Conservation (phyloP, 1,139 yeast genomes). For the Hanseniaspora sp. region DNA sequence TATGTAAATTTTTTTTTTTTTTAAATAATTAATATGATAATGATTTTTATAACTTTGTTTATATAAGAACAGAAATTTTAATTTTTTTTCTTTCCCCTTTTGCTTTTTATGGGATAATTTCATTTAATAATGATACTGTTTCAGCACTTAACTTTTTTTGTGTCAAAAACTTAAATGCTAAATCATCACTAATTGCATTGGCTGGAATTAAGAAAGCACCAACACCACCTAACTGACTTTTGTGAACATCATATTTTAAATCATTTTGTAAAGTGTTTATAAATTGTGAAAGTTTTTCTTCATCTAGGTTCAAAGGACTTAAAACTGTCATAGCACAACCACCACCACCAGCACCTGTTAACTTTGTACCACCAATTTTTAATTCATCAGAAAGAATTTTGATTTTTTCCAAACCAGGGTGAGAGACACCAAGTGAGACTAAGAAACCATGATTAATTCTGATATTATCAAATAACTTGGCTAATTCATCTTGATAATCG, state of each 20-base stretch:
- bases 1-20: slow-evolving; percentile 36
- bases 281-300: slow-evolving; percentile 30
- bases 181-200: neutral
- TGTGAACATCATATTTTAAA: slow-evolving; percentile 64
- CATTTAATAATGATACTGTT: neutral
- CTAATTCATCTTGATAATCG: slow-evolving; percentile 28
- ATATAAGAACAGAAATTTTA: neutral
- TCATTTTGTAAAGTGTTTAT: slow-evolving; percentile 30
- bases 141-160: neutral
- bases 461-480: slow-evolving; percentile 50
- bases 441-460: slow-evolving; percentile 80
- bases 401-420: slow-evolving; percentile 70
- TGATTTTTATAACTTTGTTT: neutral
- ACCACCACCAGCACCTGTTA: slow-evolving; percentile 99
- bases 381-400: slow-evolving; percentile 51
- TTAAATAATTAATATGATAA: no score
- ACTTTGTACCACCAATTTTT: slow-evolving; percentile 72
- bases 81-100: neutral
- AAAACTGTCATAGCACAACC: slow-evolving; percentile 92
- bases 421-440: slow-evolving; percentile 82
- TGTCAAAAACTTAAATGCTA: neutral
- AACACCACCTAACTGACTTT: slow-evolving; percentile 75
- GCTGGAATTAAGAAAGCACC: slow-evolving; percentile 54
- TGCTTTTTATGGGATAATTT: slow-evolving; percentile 1
- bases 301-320: slow-evolving; percentile 36